phyloP scores from a whole-genome alignment of 345 rosid species.

The Populus simonii region DNA sequence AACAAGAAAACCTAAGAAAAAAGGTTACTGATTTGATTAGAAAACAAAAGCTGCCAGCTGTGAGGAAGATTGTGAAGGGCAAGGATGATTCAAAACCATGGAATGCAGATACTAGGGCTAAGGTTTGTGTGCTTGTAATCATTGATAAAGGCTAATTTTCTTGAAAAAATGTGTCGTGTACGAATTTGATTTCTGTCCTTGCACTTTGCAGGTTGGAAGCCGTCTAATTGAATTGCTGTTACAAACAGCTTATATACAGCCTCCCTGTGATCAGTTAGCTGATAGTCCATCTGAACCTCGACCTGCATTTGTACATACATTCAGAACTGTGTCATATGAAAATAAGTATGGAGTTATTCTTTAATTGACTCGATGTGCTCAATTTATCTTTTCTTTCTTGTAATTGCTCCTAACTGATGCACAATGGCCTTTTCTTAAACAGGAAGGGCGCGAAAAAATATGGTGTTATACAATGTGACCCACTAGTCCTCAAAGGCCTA shows the following conservation, averaged over 20 bases:
- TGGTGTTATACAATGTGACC: conserved; percentile 85
- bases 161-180: not conserved
- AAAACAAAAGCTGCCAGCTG: conserved; percentile 77
- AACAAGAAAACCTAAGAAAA: conserved; percentile 65
- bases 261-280: conserved; percentile 60
- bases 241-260: conserved; percentile 80
- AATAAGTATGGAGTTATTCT: conserved; percentile 44
- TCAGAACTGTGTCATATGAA: conserved; percentile 46
- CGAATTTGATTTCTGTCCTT: conserved; percentile 10
- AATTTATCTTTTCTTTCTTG: not conserved
- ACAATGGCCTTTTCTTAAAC: conserved; percentile 21
- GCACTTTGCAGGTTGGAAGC: conserved; percentile 76
- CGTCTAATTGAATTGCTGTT: conserved; percentile 77
- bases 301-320: conserved; percentile 86
- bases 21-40: conserved; percentile 72
- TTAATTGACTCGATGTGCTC: conserved; percentile 8
- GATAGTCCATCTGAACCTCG: conserved; percentile 74
- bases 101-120: conserved; percentile 68
- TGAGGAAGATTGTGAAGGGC: conserved; percentile 68
- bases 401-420: conserved; percentile 12
- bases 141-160: conserved; percentile 4
- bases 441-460: conserved; percentile 66
- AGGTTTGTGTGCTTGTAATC: conserved; percentile 52
- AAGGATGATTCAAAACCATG: conserved; percentile 72
- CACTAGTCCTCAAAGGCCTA: conserved; percentile 77